phyloP scores from a whole-genome alignment of 73 alveolate species.

The Uronychia binucleata region DNA sequence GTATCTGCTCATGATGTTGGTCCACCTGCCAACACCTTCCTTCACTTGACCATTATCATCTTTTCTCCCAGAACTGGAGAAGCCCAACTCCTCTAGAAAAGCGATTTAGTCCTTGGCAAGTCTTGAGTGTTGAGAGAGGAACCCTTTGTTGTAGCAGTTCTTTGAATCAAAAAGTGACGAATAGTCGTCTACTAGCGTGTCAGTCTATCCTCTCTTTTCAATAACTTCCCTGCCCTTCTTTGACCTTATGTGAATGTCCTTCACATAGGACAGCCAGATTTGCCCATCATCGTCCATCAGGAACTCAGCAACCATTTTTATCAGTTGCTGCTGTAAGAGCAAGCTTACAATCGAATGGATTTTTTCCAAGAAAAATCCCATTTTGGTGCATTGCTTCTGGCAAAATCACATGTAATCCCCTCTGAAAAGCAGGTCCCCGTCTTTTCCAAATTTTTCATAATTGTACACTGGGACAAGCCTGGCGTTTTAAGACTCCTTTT shows the following conservation, averaged over 20 bases:
- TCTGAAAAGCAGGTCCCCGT: neutral
- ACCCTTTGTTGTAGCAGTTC: no score
- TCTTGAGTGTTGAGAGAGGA: no score
- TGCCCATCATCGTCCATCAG: conserved; percentile 64
- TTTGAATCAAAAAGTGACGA: no score
- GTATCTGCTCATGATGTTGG: neutral
- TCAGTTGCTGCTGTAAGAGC: conserved; percentile 19
- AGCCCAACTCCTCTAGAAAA: no score
- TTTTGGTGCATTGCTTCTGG: neutral
- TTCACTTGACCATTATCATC: neutral
- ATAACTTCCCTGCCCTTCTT: no score
- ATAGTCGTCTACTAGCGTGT: no score
- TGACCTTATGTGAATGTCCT: neutral
- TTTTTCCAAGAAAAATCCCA: neutral
- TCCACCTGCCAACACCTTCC: neutral
- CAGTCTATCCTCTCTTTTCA: no score
- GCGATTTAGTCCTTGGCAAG: no score
- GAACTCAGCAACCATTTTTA: conserved; percentile 62
- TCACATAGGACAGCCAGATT: conserved; percentile 33
- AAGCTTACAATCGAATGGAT: neutral
- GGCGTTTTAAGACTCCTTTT: no score
- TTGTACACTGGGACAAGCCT: no score
- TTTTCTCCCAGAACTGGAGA: no score
- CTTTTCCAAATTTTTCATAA: neutral
- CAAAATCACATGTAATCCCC: neutral